Evolutionary conservation across 2,329 filamentous ascomycete genomes (phyloP).

Genomic region (Botrytis galanthina): DNA sequence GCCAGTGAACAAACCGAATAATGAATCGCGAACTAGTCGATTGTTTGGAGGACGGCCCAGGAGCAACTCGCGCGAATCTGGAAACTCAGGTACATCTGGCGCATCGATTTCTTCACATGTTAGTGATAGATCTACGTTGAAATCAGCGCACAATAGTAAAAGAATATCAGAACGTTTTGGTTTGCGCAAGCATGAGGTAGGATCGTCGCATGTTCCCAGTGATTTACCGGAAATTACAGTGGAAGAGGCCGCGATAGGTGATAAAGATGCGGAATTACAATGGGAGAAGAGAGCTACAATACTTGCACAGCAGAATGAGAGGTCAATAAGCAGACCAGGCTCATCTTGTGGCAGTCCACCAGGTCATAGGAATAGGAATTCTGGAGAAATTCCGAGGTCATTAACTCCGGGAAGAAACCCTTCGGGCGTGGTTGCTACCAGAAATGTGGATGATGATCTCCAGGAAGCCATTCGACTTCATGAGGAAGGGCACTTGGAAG

Average conservation of each 20-base stretch:
- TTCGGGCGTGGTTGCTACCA: constrained; percentile 45
- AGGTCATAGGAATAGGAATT: constrained; percentile 24
- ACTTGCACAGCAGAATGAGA: constrained; percentile 64
- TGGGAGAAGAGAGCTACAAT: constrained; percentile 97
- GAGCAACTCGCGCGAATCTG: constrained; percentile 47
- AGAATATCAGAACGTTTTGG: constrained; percentile 70
- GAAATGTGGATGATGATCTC: constrained; percentile 67
- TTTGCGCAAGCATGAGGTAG: constrained; percentile 56
- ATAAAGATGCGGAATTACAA: constrained; percentile 59
- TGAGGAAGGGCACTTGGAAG: constrained; percentile 74
- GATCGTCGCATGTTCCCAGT: constrained; percentile 72
- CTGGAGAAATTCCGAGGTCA: constrained; percentile 10
- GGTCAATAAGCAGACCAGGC: constrained; percentile 43
- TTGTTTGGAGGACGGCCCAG: constrained; percentile 42
- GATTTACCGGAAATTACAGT: constrained; percentile 72
- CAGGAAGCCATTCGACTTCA: constrained; percentile 95
- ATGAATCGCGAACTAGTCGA: constrained; percentile 37
- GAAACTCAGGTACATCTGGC: constrained; percentile 35
- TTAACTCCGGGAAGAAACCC: constrained; percentile 22
- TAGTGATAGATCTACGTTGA: constrained; percentile 18
- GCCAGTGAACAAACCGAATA: constrained; percentile 17
- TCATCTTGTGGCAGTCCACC: constrained; percentile 35
- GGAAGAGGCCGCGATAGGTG: constrained; percentile 42
- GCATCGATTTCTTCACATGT: constrained; percentile 25
- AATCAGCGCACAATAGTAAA: constrained; percentile 31